Base-by-base conservation (phyloP, 352 stramenopile species). In the Pythium myriotylum region DNA sequence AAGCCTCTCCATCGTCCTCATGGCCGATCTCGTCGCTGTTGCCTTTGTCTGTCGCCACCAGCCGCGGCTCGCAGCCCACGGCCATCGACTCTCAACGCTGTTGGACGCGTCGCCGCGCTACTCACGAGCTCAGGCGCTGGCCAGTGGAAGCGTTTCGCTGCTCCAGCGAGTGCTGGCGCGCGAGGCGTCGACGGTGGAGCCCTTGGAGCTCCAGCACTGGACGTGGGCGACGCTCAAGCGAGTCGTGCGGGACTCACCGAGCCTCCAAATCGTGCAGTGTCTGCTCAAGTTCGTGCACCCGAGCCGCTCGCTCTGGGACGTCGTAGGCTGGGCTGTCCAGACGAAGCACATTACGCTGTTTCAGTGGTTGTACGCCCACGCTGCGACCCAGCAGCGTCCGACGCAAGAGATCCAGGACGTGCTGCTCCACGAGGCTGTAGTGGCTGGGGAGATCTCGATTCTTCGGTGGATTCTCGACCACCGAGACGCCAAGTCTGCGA, bases 391-490 rank as follows among this genome's bases (percentile, higher is more conserved):
- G n/a, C 29, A 55, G 19, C 24, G 35, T 6, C 26, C 46, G 46
- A 2, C 49, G 3, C 33, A 17, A 3, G 41, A 4, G 13, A 51
- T 24, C 23, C 47, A 58, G 16, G 52, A 61, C 16, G 17, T 24
- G 17, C 14, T 61, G 19, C 59, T 67, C 19, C 59, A 45, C 23
- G 51, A 60, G 22, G 52, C 52, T 6, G 35, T 56, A 20, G 3
- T 46, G 33, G 41, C 20, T 17, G 59, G 67, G 12, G 29, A 71
- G 26, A 17, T 73, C 4, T 35, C 41, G 20, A 48, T 78, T 16
- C 24, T 70, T 2, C 16, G 58, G 39, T 74, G 53, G 37, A 46
- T 77, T 12, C 53, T 67, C n/a, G 32, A 42, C 17, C 39, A 69
- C 17, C 52, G 60, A 24, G 10, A 58, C 33, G 10, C 4, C 46